Evolutionary conservation across 495 filamentous ascomycete species (phyloP).

Genomic region (Penicillium simplicissimum): DNA sequence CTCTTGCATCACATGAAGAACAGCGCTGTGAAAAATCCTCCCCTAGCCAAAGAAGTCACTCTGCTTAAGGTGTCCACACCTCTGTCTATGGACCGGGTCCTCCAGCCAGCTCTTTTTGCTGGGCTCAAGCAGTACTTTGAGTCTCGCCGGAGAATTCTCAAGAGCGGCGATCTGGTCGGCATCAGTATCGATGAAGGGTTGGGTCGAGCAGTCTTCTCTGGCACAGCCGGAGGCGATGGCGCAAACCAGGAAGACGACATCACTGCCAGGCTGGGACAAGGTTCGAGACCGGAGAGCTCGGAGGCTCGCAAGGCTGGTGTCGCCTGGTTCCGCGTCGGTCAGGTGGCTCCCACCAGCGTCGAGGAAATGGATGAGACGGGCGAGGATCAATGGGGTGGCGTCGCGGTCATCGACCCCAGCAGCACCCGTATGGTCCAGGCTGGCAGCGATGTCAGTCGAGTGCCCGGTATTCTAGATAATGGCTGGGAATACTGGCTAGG

Average conservation of each 20-base stretch:
- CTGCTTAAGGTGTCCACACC: constrained; percentile 89
- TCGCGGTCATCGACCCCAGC: constrained; percentile 77
- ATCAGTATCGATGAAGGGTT: constrained; percentile 82
- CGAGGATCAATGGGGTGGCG: constrained; percentile 77
- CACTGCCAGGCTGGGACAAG: constrained; percentile 48
- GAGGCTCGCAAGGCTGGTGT: constrained; percentile 56
- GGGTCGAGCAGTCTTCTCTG: constrained; percentile 71
- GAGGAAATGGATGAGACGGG: constrained; percentile 60
- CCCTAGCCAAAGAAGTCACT: constrained; percentile 85
- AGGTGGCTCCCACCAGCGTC: constrained; percentile 57
- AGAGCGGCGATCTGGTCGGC: constrained; percentile 81
- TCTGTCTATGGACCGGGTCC: constrained; percentile 75
- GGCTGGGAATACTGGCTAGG: constrained; percentile 88
- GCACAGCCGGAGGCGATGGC: constrained; percentile 54
- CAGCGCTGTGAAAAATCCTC: constrained; percentile 62
- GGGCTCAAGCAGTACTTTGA: constrained; percentile 87
- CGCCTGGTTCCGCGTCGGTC: constrained; percentile 87
- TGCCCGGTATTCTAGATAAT: constrained; percentile 71
- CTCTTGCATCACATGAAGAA: constrained; percentile 48
- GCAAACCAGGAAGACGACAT: constrained; percentile 64
- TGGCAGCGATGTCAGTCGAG: constrained; percentile 73
- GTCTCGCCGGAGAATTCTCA: constrained; percentile 71
- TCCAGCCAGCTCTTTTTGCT: constrained; percentile 80
- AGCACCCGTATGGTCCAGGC: constrained; percentile 86
- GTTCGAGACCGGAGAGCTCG: constrained; percentile 23